These are phyloP conservation scores for Ciborinia camelliae DNA, from an alignment of 2,329 filamentous ascomycete genomes.

Conservation along the genomic window DNA sequence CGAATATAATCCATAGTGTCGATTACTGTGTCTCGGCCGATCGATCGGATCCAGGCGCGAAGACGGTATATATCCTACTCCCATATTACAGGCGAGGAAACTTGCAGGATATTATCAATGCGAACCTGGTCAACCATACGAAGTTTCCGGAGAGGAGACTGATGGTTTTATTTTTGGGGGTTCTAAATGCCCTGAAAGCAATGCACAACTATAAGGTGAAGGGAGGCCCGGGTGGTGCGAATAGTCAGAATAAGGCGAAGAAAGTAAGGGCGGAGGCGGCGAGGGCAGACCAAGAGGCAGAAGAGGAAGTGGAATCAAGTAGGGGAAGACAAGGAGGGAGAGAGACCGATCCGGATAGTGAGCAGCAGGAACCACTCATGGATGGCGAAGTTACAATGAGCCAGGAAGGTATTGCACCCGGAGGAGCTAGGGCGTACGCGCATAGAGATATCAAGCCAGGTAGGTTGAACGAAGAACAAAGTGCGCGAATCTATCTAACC, in stretches of 20 bases:
- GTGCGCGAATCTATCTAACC: conserved; percentile 19
- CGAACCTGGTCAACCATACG: conserved; percentile 93
- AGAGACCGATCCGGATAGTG: conserved; percentile 57
- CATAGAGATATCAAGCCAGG: conserved; percentile 97
- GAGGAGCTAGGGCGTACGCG: conserved; percentile 75
- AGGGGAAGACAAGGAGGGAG: conserved; percentile 44
- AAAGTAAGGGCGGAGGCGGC: conserved; percentile 39
- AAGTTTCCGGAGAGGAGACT: conserved; percentile 82
- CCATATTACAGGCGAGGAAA: conserved; percentile 96
- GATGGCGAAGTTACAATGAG: conserved; percentile 67
- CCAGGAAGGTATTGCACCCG: conserved; percentile 65
- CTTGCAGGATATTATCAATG: conserved; percentile 97
- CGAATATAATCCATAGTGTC: conserved; percentile 81
- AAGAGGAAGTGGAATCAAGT: conserved; percentile 38
- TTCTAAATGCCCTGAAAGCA: conserved; percentile 79
- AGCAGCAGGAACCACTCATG: conserved; percentile 81
- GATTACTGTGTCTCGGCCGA: conserved; percentile 82
- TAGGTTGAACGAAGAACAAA: conserved; percentile 41
- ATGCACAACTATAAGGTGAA: conserved; percentile 87
- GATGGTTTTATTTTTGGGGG: conserved; percentile 87
- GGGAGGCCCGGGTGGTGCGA: conserved; percentile 51
- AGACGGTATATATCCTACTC: conserved; percentile 94
- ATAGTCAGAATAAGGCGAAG: conserved; percentile 47
- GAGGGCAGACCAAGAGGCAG: conserved; percentile 43
- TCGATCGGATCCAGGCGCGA: conserved; percentile 63